Evolutionary conservation across 2,329 filamentous ascomycete species (phyloP), one percentile per base, ranked within the genome.

Genomic region (Talaromyces piceae): DNA sequence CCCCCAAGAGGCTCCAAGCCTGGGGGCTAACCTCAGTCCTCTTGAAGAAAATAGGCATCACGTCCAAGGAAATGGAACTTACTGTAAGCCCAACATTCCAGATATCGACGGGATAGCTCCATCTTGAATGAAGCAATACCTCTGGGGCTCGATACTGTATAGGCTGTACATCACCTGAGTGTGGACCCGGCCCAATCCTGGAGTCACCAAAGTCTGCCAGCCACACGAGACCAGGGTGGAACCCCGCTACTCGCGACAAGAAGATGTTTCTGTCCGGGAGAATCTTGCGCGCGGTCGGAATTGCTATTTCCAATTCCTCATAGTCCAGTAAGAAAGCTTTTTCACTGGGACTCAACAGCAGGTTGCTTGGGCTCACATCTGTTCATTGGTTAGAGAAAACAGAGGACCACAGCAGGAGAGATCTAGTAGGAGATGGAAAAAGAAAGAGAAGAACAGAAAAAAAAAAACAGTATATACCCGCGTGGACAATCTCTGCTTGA

Each of bases 401-500:
- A n/a, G n/a, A n/a, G n/a, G n/a, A n/a, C n/a, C n/a, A n/a, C n/a
- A n/a, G n/a, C n/a, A n/a, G n/a, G n/a, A n/a, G 63, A 0, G 74
- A n/a, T 23, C 18, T 13, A 25, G 5, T 25, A 26, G 16, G 27
- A 11, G 8, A 18, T 26, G 8, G 26, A 12, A 26, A 12, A 8
- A 25, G 8, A 6, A 30, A 8, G 9, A 28, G 27, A 30, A 13
- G 18, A 50, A 13, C 31, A 48, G 41, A 41, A 30, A 50, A 12
- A 3, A 47, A 57, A 52, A n/a, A n/a, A n/a, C n/a, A n/a, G n/a
- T n/a, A n/a, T n/a, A 54, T 58, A 76, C 73, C 73, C 47, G 73
- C 72, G 54, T 77, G 72, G 31, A 76, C 67, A 16, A 77, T 58
- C 12, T 67, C 54, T 58, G 71, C 75, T 54, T 76, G 69, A 1